phyloP scores from a whole-genome alignment of 805 yeast genomes.

The Candida parachauliodes region DNA sequence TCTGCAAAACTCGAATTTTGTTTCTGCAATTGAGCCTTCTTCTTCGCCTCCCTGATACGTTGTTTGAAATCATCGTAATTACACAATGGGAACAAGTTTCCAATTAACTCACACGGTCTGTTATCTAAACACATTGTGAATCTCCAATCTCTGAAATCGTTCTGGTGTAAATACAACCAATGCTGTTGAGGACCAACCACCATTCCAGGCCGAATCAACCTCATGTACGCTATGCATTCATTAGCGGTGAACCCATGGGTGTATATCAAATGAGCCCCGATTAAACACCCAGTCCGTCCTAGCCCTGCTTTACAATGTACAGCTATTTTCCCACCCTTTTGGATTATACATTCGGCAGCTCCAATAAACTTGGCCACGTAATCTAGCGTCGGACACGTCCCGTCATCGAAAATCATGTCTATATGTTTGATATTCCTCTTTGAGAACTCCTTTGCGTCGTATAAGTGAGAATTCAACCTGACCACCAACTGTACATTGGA shows the following conservation, averaged over 20 bases:
- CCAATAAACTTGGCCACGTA: conserved; percentile 91
- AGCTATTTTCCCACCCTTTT: conserved; percentile 87
- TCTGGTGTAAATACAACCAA: conserved; percentile 94
- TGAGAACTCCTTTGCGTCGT: conserved; percentile 81
- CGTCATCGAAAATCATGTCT: conserved; percentile 97
- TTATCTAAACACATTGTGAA: conserved; percentile 81
- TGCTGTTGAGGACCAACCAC: conserved; percentile 99
- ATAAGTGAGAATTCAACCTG: conserved; percentile 85
- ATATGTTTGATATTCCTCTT: conserved; percentile 81
- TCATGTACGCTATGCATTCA: conserved; percentile 94
- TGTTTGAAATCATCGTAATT: conserved; percentile 58
- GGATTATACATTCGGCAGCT: conserved; percentile 86
- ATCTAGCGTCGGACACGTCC: conserved; percentile 94
- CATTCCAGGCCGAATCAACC: conserved; percentile 98
- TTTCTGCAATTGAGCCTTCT: conserved; percentile 29
- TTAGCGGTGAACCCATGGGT: conserved; percentile 96
- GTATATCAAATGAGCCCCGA: conserved; percentile 94
- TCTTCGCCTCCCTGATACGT: conserved; percentile 43
- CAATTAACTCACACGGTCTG: conserved; percentile 60
- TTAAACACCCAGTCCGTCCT: conserved; percentile 96
- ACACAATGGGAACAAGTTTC: conserved; percentile 62
- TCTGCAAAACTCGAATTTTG: conserved; percentile 29
- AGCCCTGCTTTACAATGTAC: conserved; percentile 99
- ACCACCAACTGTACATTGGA: conserved; percentile 85
- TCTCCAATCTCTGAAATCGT: conserved; percentile 95